phyloP scores from a whole-genome alignment of 2,329 filamentous ascomycete species.

The Paraconiothyrium sp. region DNA sequence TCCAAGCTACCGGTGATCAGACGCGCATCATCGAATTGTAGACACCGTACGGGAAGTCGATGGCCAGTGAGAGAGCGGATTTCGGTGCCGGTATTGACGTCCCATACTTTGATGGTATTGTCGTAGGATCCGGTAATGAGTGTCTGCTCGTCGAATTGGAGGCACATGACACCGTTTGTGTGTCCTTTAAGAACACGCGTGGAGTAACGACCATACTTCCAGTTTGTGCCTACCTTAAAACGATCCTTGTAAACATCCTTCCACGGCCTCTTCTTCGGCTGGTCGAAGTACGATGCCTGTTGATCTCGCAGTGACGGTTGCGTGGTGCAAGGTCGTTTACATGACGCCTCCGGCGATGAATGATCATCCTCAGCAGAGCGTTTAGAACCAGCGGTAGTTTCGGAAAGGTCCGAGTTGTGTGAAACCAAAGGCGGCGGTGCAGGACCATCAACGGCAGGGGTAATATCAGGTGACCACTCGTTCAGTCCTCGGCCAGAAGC shows the following conservation, averaged over 20 bases:
- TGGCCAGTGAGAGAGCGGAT: constrained; percentile 87
- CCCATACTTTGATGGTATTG: constrained; percentile 94
- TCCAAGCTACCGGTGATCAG: constrained; percentile 92
- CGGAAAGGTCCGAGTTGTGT: constrained; percentile 24
- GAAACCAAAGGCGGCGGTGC: constrained; percentile 22
- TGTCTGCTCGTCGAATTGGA: constrained; percentile 86
- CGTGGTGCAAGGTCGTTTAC: constrained; percentile 47
- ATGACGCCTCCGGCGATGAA: constrained; percentile 34
- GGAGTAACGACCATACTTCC: constrained; percentile 92
- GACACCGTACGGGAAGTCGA: constrained; percentile 80
- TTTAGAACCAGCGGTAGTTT: constrained; percentile 35
- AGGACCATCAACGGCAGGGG: constrained; percentile 55
- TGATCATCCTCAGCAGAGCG: constrained; percentile 38
- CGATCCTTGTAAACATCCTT: constrained; percentile 97
- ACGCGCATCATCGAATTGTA: constrained; percentile 93
- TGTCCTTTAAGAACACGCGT: constrained; percentile 87
- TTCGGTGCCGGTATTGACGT: constrained; percentile 86
- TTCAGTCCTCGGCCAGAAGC: constrained; percentile 68
- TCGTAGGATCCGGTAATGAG: constrained; percentile 96
- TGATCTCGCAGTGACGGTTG: constrained; percentile 35
- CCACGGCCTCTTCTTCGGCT: constrained; percentile 73
- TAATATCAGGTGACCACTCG: constrained; percentile 62
- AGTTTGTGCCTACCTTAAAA: constrained; percentile 95
- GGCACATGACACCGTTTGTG: constrained; percentile 83
- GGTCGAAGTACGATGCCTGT: constrained; percentile 60